Conservation (phyloP, 192 early-diverging fungal genomes). For the Backusella circina region DNA sequence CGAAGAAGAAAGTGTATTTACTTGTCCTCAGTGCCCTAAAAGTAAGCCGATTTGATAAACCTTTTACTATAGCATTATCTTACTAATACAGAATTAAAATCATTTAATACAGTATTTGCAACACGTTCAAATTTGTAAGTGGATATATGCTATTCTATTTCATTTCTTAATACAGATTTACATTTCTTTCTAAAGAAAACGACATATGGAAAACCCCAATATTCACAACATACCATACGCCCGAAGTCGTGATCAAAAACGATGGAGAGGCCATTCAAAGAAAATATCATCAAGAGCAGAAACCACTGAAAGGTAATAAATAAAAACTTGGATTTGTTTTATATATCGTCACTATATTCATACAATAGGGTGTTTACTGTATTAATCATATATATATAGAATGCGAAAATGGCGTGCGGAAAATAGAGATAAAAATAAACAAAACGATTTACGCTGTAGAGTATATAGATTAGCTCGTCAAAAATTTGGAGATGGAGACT, state of each 20-base stretch:
- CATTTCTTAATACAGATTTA: neutral
- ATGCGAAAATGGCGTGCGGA: conserved; percentile 48
- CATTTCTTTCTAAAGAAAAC: conserved; percentile 22
- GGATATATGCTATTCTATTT: neutral
- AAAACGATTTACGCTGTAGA: conserved; percentile 68
- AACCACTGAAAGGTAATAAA: conserved; percentile 31
- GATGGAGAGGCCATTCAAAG: conserved; percentile 48
- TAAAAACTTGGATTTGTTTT: too few relatives aligned
- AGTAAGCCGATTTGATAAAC: conserved; percentile 9
- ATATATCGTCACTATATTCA: too few relatives aligned
- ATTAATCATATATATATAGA: conserved; percentile 9
- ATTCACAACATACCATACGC: conserved; percentile 48
- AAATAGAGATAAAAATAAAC: conserved; percentile 51
- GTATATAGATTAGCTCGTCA: conserved; percentile 62
- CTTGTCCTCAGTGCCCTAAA: conserved; percentile 26
- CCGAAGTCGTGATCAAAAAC: conserved; percentile 46
- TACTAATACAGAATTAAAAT: neutral
- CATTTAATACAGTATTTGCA: conserved; percentile 17
- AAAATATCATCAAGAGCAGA: conserved; percentile 42
- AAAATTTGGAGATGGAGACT: conserved; percentile 60
- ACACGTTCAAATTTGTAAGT: conserved; percentile 34
- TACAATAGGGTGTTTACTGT: neutral
- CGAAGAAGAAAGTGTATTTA: conserved; percentile 9
- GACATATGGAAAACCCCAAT: conserved; percentile 47
- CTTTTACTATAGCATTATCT: neutral